A percentile compares a stretch with the other conserved stretches of the same genome.
These are phyloP conservation scores for Talaromyces piceae DNA, from an alignment of 2,329 filamentous ascomycete species.

Conservation along the genomic window DNA sequence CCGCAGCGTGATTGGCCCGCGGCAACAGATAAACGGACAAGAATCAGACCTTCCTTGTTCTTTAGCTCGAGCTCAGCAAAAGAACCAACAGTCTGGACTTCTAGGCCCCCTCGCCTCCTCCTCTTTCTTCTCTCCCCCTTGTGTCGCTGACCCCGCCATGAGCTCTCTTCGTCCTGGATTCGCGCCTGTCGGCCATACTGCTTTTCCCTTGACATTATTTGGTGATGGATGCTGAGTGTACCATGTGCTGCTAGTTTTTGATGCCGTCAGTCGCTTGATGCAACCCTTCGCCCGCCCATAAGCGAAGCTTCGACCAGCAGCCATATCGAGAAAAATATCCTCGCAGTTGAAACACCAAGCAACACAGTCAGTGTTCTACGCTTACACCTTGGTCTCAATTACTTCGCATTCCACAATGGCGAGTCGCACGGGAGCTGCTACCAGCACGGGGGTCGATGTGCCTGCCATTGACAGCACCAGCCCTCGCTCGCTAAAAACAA, in stretches of 20 bases:
- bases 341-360: not conserved
- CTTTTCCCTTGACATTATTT: not conserved
- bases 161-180: not conserved
- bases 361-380: not conserved
- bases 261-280: not conserved
- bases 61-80: not conserved
- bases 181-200: not conserved
- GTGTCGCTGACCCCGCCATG: slow-evolving; percentile 2
- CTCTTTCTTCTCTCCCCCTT: not conserved
- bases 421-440: slow-evolving; percentile 22
- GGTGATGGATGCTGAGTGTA: not conserved
- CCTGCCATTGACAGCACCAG: slow-evolving; percentile 11
- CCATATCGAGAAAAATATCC: not conserved
- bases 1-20: slow-evolving; percentile 15
- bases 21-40: not conserved
- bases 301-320: not conserved
- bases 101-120: not conserved
- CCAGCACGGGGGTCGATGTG: slow-evolving; percentile 21
- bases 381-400: not conserved
- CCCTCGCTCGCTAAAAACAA: slow-evolving; percentile 12
- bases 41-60: not conserved
- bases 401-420: slow-evolving; percentile 20
- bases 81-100: too few species aligned
- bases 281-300: not conserved
- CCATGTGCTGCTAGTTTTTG: not conserved